Percentiles rank a stretch among this genome's conserved stretches.
Evolutionary conservation across 2,329 filamentous ascomycete genomes (phyloP).

Genomic region (Sporothrix brasiliensis): DNA sequence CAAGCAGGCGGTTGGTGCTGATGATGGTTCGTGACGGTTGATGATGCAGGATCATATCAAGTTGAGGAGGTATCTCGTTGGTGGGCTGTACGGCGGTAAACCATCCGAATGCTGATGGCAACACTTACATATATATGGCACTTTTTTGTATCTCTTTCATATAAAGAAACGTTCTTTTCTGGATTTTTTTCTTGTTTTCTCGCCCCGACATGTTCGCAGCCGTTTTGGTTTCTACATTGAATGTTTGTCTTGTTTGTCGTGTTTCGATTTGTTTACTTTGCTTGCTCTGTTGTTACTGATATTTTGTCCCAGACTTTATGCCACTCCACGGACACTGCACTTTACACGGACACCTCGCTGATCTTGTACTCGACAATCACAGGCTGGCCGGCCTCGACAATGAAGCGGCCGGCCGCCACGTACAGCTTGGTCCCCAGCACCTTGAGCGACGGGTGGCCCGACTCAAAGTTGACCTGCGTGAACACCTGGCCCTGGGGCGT

Average conservation of each 20-base stretch:
- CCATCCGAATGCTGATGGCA: constrained; percentile 5
- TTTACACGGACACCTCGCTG: constrained; percentile 45
- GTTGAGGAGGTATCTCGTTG: not conserved
- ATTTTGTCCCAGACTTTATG: too few relatives aligned
- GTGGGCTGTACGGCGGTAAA: not conserved
- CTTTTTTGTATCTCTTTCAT: not conserved
- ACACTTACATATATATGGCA: constrained; percentile 1
- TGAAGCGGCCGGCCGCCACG: constrained; percentile 48
- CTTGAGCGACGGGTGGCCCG: constrained; percentile 43
- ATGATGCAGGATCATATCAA: constrained; percentile 5
- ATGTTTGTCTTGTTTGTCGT: not conserved
- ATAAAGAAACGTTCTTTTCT: constrained; percentile 14
- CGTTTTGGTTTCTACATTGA: not conserved
- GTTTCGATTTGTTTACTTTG: not conserved
- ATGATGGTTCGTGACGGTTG: not conserved
- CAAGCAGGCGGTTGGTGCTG: not conserved
- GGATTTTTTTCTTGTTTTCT: not conserved
- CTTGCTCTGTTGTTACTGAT: not conserved
- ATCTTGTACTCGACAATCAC: constrained; percentile 51
- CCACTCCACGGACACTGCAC: too few relatives aligned
- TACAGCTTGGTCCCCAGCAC: constrained; percentile 47
- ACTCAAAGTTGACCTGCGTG: constrained; percentile 46
- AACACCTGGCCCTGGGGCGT: constrained; percentile 47
- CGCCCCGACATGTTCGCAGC: not conserved
- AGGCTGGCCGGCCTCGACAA: constrained; percentile 47